These are phyloP conservation scores for Saprolegnia diclina DNA, from an alignment of 352 stramenopile genomes.

Conservation along the genomic window DNA sequence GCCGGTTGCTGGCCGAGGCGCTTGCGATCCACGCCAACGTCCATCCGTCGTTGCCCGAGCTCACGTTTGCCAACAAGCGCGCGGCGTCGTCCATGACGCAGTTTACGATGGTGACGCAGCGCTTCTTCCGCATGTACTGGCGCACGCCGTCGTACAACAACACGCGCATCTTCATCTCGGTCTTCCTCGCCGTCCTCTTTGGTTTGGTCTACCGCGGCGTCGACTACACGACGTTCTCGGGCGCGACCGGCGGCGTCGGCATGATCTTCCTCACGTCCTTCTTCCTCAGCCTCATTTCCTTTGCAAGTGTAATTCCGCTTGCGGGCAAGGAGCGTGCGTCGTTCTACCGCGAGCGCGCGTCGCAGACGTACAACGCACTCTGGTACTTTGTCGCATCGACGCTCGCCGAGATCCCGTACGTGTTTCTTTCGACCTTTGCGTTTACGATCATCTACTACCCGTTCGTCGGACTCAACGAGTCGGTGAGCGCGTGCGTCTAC, in stretches of 20 bases:
- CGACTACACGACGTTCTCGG: constrained; percentile 44
- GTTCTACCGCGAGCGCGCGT: constrained; percentile 90
- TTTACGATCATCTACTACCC: constrained; percentile 54
- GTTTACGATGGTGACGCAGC: constrained; percentile 44
- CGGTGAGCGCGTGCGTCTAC: constrained; percentile 36
- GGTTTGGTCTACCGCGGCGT: constrained; percentile 59
- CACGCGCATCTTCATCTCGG: constrained; percentile 58
- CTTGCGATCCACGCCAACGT: constrained; percentile 35
- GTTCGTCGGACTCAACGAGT: constrained; percentile 40
- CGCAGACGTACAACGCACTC: constrained; percentile 83
- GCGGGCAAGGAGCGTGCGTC: constrained; percentile 78
- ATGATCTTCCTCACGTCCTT: constrained; percentile 79
- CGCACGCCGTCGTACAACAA: constrained; percentile 83
- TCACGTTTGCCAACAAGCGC: constrained; percentile 41
- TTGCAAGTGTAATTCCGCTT: constrained; percentile 65
- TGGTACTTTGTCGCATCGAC: constrained; percentile 78
- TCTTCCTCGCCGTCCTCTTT: constrained; percentile 67
- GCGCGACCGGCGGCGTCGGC: constrained; percentile 46
- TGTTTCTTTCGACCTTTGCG: constrained; percentile 34
- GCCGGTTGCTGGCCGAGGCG: constrained; percentile 36
- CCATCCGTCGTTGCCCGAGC: constrained; percentile 27
- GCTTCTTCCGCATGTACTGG: constrained; percentile 78
- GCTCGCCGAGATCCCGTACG: constrained; percentile 72
- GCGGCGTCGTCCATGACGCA: constrained; percentile 34
- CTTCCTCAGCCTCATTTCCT: constrained; percentile 80